Conservation (phyloP, 257 asterid genomes). For the Gynochthodes officinalis region DNA sequence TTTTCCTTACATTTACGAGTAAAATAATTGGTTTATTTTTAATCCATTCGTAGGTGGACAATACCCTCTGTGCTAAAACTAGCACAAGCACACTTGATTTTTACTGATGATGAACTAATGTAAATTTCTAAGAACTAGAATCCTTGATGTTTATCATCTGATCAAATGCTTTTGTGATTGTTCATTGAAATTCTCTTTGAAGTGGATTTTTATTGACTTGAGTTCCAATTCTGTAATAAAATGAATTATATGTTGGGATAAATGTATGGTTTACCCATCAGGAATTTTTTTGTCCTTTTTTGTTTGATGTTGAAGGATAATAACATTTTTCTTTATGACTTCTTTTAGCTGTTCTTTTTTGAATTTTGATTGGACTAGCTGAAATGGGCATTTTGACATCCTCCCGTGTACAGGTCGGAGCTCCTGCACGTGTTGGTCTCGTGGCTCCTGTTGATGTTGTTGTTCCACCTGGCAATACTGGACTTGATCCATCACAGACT, state of each 20-base stretch:
- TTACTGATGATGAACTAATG: too few relatives aligned
- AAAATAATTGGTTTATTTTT: too few relatives aligned
- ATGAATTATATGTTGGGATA: background rate
- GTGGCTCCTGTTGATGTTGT: conserved; percentile 92
- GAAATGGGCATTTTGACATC: too few relatives aligned
- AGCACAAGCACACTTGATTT: too few relatives aligned
- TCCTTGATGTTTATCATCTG: too few relatives aligned
- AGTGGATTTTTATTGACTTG: background rate
- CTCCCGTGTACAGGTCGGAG: conserved; percentile 65
- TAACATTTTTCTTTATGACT: background rate
- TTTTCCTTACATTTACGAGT: too few relatives aligned
- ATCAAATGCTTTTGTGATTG: background rate
- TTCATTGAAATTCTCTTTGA: background rate
- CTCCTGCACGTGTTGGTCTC: conserved; percentile 97
- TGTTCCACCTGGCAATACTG: conserved; percentile 96
- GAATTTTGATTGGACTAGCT: background rate
- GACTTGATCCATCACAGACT: conserved; percentile 92
- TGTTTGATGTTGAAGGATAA: too few relatives aligned
- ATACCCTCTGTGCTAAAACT: too few relatives aligned
- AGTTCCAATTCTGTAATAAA: background rate
- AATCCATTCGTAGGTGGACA: too few relatives aligned
- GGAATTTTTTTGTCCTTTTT: too few relatives aligned
- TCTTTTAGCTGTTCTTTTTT: too few relatives aligned
- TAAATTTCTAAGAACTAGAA: background rate
- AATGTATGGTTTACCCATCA: background rate